Base-by-base conservation (phyloP, 2,329 filamentous ascomycete species). In the Aureobasidium sp. region DNA sequence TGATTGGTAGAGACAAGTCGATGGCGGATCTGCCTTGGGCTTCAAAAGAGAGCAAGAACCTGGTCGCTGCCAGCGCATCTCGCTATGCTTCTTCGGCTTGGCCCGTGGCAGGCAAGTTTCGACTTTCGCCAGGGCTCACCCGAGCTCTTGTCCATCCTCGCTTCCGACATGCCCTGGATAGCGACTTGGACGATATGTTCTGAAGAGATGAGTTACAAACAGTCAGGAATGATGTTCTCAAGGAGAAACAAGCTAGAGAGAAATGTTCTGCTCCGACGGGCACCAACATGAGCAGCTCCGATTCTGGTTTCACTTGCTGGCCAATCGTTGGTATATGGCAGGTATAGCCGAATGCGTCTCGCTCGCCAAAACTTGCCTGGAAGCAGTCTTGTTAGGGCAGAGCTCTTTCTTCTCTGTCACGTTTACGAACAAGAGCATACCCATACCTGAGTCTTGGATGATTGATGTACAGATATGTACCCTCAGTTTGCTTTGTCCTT, bases 31-130 rank as follows among this genome's bases (percentile, higher is more conserved):
- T 57, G 53, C 53, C 27, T 57, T 57, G 53, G 53, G 53, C 53
- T 45, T 46, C 53, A 25, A 35, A 43, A 11, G 2, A 11, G 11
- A 37, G 13, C 37, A 21, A 23, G 51, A 43, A 46, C 53, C 53
- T 46, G 27, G 53, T 46, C 53, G 31, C 29, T 57, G 53, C 53
- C 53, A 57, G 31, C 53, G 40, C 53, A 57, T 57, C 53, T 57
- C 35, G 27, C 53, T 35, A 35, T 45, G 38, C 40, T 27, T 46
- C 49, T 54, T 57, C 40, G 40, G 53, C 53, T 57, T 57, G 53
- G 53, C 53, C 53, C 53, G 53, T 45, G 53, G 25, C 25, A 43
- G 49, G 50, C 50, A 29, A 33, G 51, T 55, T 43, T 55, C 40
- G 15, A 31, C n/a, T 27, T 17, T 49, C 23, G 43, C 43, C 55